Conservation (phyloP, 192 early-diverging fungal species). For the Rhizoclosmatium globosum region DNA sequence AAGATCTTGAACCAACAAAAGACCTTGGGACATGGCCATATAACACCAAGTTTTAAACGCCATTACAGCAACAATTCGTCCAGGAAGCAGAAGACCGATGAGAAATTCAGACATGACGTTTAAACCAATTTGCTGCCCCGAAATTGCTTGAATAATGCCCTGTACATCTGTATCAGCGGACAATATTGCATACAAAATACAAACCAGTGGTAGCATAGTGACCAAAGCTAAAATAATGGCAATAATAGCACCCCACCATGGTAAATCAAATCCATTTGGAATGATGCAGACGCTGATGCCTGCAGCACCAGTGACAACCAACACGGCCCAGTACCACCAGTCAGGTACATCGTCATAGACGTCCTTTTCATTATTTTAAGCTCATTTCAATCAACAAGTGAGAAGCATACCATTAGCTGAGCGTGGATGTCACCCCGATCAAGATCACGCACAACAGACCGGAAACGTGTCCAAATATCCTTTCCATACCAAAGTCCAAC, state of each 20-base stretch:
- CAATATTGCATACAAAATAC: too few species aligned
- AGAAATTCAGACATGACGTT: conserved; percentile 72
- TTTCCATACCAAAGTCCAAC: conserved; percentile 66
- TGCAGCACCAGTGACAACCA: neutral
- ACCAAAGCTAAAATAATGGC: conserved; percentile 57
- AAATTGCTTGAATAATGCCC: conserved; percentile 70
- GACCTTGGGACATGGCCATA: conserved; percentile 66
- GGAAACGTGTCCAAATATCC: conserved; percentile 28
- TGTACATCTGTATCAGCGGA: too few species aligned
- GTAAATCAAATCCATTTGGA: conserved; percentile 35
- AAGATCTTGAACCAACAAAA: conserved; percentile 63
- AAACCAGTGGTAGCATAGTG: conserved; percentile 65
- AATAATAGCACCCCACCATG: conserved; percentile 38
- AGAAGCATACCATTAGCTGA: conserved; percentile 21
- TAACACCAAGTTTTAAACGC: conserved; percentile 79
- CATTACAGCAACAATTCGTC: conserved; percentile 70
- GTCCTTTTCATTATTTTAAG: conserved; percentile 21
- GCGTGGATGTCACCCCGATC: conserved; percentile 36
- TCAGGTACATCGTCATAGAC: conserved; percentile 43
- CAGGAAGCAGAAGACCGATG: conserved; percentile 66
- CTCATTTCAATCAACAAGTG: conserved; percentile 11
- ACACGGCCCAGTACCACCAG: conserved; percentile 14
- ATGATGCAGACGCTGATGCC: conserved; percentile 2
- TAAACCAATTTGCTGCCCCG: conserved; percentile 60
- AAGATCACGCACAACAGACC: conserved; percentile 26